These are phyloP conservation scores for Perkinsus chesapeaki DNA, from an alignment of 169 alveolate genomes.

Conservation along the genomic window DNA sequence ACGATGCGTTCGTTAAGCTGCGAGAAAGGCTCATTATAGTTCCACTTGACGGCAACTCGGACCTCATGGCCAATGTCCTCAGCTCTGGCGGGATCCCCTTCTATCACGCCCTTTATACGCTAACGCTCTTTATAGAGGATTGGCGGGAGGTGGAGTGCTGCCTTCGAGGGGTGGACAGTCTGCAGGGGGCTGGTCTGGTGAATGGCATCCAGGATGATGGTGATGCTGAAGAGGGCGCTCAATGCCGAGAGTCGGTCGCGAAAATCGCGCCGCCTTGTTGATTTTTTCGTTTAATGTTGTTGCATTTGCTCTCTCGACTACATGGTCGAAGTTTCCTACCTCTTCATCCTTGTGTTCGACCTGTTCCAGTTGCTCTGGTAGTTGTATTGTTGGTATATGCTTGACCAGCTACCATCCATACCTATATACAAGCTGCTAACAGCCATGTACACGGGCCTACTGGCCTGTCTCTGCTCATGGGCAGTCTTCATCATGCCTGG, in stretches of 20 bases:
- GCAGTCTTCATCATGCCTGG: background rate
- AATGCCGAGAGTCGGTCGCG: no score
- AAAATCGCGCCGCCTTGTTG: no score
- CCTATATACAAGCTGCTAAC: background rate
- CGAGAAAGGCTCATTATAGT: background rate
- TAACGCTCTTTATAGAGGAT: background rate
- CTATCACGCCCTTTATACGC: background rate
- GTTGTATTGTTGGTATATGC: background rate
- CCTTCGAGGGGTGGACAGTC: background rate
- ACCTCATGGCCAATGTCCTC: background rate
- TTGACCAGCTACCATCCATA: background rate
- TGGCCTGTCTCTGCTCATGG: background rate
- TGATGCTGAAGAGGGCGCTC: background rate
- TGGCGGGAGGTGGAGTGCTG: background rate
- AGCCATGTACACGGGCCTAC: background rate
- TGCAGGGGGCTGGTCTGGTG: background rate
- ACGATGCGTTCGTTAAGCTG: background rate
- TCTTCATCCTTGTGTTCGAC: no score
- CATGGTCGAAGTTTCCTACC: no score
- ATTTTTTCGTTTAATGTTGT: no score
- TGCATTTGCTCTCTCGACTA: no score
- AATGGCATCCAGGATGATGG: background rate
- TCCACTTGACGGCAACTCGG: background rate
- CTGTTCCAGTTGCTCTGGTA: background rate
- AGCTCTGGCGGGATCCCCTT: background rate